A percentile compares a stretch with the other conserved stretches of the same genome.
Evolutionary conservation across 225 moss, liverwort and hornwort genomes (phyloP).

Genomic region (Thuidium tamariscinum): DNA sequence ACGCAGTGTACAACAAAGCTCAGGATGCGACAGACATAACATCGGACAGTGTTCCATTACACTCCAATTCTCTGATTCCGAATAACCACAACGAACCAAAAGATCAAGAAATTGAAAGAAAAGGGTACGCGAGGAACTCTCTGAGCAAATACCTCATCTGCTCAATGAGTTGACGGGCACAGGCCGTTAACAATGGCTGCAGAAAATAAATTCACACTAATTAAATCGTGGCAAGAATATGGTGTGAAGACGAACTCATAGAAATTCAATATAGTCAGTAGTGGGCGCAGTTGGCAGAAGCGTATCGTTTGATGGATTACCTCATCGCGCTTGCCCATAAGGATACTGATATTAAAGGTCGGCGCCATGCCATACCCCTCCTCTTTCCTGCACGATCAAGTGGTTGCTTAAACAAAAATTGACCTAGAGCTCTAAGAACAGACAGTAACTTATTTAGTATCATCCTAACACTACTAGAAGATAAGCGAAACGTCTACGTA

Average conservation of each 20-base stretch:
- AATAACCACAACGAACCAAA: background rate
- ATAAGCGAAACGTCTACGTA: too few species aligned
- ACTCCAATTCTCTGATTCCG: background rate
- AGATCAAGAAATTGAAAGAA: background rate
- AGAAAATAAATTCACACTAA: background rate
- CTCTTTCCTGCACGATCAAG: constrained; percentile 54
- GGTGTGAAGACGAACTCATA: background rate
- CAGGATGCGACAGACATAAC: background rate
- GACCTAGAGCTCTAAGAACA: background rate
- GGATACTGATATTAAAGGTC: constrained; percentile 52
- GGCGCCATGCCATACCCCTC: constrained; percentile 72
- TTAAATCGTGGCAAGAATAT: background rate
- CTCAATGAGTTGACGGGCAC: constrained; percentile 81
- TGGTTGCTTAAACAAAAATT: background rate
- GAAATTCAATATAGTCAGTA: background rate
- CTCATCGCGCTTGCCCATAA: constrained; percentile 95
- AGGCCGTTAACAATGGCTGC: constrained; percentile 76
- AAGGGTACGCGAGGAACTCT: background rate
- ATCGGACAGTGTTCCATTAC: background rate
- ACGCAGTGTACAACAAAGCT: background rate
- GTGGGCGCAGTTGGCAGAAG: background rate
- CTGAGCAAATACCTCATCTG: constrained; percentile 46
- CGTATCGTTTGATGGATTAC: constrained; percentile 9
- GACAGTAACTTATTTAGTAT: background rate
- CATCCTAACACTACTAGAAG: background rate